Conservation (phyloP, 352 stramenopile genomes). For the Pythium graminicola region DNA sequence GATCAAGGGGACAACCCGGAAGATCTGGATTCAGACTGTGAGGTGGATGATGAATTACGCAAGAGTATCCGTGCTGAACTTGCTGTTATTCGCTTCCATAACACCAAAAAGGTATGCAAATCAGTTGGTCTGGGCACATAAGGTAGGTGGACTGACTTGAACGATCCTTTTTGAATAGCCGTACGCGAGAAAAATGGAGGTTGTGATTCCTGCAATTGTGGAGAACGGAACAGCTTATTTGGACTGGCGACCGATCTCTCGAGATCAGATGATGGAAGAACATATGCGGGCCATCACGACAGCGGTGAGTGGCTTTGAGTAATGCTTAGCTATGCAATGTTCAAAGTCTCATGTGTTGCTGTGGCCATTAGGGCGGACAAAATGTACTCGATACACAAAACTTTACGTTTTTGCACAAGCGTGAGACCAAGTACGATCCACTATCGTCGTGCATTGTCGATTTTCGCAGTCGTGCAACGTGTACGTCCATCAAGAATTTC, state of each 20-base stretch:
- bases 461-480: slow-evolving; percentile 87
- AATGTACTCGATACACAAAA: slow-evolving; percentile 76
- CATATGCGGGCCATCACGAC: slow-evolving; percentile 55
- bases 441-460: slow-evolving; percentile 90
- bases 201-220: slow-evolving; percentile 63
- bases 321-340: background rate
- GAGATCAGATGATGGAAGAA: slow-evolving; percentile 76
- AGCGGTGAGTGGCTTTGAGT: slow-evolving; percentile 31
- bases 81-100: slow-evolving; percentile 63
- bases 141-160: background rate
- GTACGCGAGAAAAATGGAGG: slow-evolving; percentile 78
- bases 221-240: slow-evolving; percentile 55
- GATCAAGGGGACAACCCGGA: slow-evolving; percentile 82
- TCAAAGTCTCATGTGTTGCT: background rate
- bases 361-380: slow-evolving; percentile 44
- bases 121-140: background rate
- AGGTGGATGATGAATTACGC: slow-evolving; percentile 68
- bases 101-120: slow-evolving; percentile 52
- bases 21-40: slow-evolving; percentile 75
- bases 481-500: slow-evolving; percentile 91
- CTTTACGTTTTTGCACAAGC: slow-evolving; percentile 80
- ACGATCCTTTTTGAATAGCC: slow-evolving; percentile 22
- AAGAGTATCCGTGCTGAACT: slow-evolving; percentile 72
- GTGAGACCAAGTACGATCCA: slow-evolving; percentile 87
- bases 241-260: slow-evolving; percentile 64